Evolutionary conservation across 257 asterid genomes (phyloP).

Genomic region (Cynanchum wilfordii): DNA sequence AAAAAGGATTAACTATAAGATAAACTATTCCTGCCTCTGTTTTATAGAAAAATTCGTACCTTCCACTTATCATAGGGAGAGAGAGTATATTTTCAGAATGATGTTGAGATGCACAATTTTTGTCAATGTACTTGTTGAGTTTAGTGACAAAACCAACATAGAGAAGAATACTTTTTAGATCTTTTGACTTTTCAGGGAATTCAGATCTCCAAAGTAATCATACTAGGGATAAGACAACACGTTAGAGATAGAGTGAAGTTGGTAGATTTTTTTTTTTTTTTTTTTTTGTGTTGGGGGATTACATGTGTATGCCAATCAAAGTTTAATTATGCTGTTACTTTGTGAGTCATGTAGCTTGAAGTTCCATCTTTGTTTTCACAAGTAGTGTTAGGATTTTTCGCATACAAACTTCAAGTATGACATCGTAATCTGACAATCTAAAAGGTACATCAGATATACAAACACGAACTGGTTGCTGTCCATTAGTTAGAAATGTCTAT

Average conservation of each 20-base stretch:
- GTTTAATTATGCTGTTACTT: neutral
- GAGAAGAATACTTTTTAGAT: too few species aligned
- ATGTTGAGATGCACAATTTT: neutral
- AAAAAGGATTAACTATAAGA: too few species aligned
- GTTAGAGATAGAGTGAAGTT: neutral
- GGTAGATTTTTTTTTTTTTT: too few species aligned
- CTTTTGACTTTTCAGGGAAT: neutral
- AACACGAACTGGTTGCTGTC: neutral
- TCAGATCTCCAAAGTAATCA: neutral
- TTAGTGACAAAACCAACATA: neutral
- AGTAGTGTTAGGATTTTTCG: neutral
- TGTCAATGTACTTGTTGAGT: neutral
- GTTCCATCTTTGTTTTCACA: neutral
- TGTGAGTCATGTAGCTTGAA: neutral
- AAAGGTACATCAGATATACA: neutral
- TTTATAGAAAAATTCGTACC: neutral
- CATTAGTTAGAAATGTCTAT: neutral
- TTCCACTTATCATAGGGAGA: neutral
- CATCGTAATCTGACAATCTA: neutral
- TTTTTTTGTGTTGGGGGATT: neutral
- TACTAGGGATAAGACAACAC: neutral
- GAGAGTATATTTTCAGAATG: neutral
- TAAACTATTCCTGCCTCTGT: neutral
- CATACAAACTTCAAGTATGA: neutral
- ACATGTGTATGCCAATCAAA: neutral